Evolutionary conservation across 2,329 filamentous ascomycete genomes (phyloP).

Genomic region (Alternaria alternata): DNA sequence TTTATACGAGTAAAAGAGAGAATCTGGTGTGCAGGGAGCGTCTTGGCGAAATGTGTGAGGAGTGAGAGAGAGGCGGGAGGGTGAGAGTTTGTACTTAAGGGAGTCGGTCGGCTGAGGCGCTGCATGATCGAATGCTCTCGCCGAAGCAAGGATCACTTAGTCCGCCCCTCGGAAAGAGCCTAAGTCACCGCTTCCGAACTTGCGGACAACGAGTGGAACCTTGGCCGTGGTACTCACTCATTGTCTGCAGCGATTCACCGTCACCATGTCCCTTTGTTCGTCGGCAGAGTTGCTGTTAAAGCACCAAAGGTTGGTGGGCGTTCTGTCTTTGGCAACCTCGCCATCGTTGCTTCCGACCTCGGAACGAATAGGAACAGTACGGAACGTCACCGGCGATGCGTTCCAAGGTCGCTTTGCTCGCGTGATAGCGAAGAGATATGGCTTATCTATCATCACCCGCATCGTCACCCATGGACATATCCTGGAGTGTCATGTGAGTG

Average conservation of each 20-base stretch:
- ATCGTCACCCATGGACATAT: background rate
- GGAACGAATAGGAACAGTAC: conserved; percentile 23
- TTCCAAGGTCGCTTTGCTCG: conserved; percentile 1
- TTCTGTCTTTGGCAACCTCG: background rate
- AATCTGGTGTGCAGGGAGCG: conserved; percentile 5
- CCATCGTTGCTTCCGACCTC: conserved; percentile 25
- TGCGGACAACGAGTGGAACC: conserved; percentile 9
- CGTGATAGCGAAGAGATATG: conserved; percentile 14
- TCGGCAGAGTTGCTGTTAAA: conserved; percentile 12
- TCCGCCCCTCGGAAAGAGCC: conserved; percentile 26
- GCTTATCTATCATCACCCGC: conserved; percentile 1
- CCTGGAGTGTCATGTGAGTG: background rate
- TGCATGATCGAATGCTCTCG: conserved; percentile 33
- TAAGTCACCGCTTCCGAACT: conserved; percentile 27
- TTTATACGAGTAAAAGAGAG: conserved; percentile 7
- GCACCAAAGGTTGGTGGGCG: background rate
- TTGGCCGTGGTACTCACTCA: conserved; percentile 1
- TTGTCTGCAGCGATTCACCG: conserved; percentile 7
- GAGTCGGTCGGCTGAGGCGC: conserved; percentile 14
- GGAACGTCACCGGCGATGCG: conserved; percentile 6
- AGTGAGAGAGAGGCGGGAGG: conserved; percentile 16
- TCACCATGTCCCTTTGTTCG: conserved; percentile 8
- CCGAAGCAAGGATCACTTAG: conserved; percentile 27
- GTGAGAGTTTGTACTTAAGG: conserved; percentile 21
- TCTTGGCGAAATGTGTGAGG: conserved; percentile 2